phyloP scores from a whole-genome alignment of 345 rosid genomes.

The Eucalyptus cloeziana region DNA sequence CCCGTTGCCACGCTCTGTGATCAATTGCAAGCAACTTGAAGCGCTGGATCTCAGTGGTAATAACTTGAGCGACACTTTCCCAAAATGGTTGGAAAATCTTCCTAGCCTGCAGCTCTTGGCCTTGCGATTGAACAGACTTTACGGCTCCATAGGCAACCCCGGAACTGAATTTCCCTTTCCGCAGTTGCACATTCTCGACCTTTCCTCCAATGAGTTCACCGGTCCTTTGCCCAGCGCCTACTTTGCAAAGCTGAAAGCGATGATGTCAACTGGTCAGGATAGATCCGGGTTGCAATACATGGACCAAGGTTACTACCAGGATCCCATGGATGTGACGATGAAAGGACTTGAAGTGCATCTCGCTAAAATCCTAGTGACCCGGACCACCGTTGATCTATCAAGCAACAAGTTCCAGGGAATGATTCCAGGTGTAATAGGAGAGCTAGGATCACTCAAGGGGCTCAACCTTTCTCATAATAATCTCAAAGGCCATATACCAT shows the following conservation, averaged over 20 bases:
- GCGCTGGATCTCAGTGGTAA: not conserved
- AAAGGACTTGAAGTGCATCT: not conserved
- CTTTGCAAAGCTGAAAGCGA: not conserved
- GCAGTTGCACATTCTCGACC: not conserved
- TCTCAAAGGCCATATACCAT: too few species aligned
- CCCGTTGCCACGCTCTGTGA: not conserved
- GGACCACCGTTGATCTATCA: not conserved
- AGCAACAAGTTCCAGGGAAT: not conserved
- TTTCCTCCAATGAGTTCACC: slow-evolving; percentile 1
- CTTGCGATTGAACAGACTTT: too few species aligned
- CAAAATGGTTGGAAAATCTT: too few species aligned
- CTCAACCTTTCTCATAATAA: not conserved
- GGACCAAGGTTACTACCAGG: not conserved
- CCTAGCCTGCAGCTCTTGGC: too few species aligned
- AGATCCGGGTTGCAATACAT: not conserved
- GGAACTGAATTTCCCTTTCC: too few species aligned
- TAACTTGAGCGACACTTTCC: too few species aligned
- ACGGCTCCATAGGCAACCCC: too few species aligned
- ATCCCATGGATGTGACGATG: not conserved
- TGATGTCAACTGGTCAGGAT: not conserved
- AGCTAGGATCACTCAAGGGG: not conserved
- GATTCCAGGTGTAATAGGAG: not conserved
- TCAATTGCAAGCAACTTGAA: not conserved
- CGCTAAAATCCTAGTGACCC: not conserved
- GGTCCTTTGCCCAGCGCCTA: not conserved